A percentile compares a stretch with the other conserved stretches of the same genome.
Evolutionary conservation across 176 grass and related monocot genomes (phyloP).

Genomic region (Poa annua): DNA sequence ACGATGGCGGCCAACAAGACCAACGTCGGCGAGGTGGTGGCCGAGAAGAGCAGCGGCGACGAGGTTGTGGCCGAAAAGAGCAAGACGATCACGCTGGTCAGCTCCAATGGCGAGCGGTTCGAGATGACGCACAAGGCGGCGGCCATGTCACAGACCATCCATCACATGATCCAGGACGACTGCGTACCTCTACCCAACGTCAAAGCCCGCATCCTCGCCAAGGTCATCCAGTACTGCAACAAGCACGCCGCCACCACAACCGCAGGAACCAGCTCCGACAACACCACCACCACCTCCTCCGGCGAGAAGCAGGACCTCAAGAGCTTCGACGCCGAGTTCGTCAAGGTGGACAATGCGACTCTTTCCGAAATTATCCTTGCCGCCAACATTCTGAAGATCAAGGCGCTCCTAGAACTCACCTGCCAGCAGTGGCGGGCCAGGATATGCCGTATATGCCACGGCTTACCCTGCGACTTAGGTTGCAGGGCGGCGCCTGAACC

Average conservation of each 20-base stretch:
- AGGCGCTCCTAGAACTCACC: constrained; percentile 1
- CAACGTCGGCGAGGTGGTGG: not conserved
- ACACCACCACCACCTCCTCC: not conserved
- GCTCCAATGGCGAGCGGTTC: not conserved
- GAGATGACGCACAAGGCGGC: not conserved
- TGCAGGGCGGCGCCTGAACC: no score
- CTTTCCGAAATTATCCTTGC: not conserved
- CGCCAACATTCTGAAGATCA: constrained; percentile 2
- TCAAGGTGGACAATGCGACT: not conserved
- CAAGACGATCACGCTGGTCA: not conserved
- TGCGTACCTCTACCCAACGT: constrained; percentile 62
- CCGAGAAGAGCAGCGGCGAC: not conserved
- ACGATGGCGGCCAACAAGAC: not conserved
- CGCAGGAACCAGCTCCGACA: not conserved
- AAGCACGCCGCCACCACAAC: constrained; percentile 43
- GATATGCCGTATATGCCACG: no score
- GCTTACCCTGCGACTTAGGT: no score
- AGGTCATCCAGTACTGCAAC: constrained; percentile 69
- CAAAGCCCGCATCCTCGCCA: constrained; percentile 54
- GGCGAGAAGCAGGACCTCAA: not conserved
- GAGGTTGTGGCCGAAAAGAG: not conserved
- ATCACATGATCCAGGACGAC: constrained; percentile 68
- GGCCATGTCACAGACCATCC: constrained; percentile 41
- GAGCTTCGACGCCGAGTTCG: constrained; percentile 8
- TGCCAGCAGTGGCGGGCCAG: not conserved